Percentiles rank a stretch among this genome's conserved stretches.
Conservation (phyloP, 208 protist genomes). For the Naegleria fowleri region DNA sequence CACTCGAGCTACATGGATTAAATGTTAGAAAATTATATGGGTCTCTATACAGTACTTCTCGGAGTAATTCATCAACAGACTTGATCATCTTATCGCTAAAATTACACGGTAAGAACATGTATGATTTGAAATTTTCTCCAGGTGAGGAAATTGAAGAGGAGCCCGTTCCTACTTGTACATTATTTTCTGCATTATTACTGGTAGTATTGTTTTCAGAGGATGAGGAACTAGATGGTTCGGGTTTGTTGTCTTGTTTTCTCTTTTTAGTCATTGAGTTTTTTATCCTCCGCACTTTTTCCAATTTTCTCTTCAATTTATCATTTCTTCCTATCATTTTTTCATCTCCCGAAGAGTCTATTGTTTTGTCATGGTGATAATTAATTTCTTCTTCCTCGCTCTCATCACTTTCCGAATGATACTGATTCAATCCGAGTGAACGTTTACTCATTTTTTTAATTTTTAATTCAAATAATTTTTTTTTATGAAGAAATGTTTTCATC, state of each 20-base stretch:
- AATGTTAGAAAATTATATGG: not conserved
- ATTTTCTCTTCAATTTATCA: not conserved
- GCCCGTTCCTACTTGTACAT: not conserved
- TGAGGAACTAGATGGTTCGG: too few species aligned
- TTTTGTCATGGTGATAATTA: too few species aligned
- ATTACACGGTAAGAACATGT: not conserved
- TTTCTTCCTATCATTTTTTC: not conserved
- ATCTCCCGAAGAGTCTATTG: not conserved
- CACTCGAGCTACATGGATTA: not conserved
- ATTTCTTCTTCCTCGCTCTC: not conserved
- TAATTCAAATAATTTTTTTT: too few species aligned
- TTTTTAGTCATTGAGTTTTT: not conserved
- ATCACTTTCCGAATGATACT: not conserved
- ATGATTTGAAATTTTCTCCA: not conserved
- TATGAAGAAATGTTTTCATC: too few species aligned
- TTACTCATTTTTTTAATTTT: not conserved
- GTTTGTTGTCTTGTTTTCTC: not conserved
- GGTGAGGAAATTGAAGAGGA: not conserved
- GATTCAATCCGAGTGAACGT: not conserved
- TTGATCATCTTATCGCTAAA: not conserved
- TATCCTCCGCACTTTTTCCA: not conserved
- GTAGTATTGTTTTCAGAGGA: too few species aligned
- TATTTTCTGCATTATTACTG: not conserved
- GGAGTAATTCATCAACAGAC: not conserved
- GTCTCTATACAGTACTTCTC: not conserved